Percentiles rank a stretch among this genome's conserved stretches.
Conservation (phyloP, 2,329 filamentous ascomycete species). For the Colletotrichum cereale region DNA sequence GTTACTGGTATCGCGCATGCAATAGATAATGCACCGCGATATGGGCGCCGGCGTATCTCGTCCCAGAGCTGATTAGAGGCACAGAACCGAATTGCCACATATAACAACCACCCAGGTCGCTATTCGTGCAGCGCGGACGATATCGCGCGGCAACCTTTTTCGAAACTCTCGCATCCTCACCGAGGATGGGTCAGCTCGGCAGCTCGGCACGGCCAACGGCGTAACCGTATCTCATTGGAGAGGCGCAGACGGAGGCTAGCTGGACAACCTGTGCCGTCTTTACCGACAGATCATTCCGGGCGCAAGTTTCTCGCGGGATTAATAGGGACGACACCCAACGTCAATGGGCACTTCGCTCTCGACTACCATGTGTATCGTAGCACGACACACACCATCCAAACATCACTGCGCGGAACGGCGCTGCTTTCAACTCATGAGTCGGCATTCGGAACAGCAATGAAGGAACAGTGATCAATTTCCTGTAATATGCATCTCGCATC, state of each 20-base stretch:
- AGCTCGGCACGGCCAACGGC: constrained; percentile 28
- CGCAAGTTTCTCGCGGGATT: not conserved
- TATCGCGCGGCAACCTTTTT: constrained; percentile 14
- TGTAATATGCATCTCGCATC: constrained; percentile 20
- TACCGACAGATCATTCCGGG: not conserved
- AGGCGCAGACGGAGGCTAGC: constrained; percentile 1
- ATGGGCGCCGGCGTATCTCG: constrained; percentile 7
- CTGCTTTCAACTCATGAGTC: not conserved
- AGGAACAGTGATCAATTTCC: constrained; percentile 10
- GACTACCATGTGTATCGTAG: not conserved
- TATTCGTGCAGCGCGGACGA: not conserved
- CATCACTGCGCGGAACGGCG: not conserved
- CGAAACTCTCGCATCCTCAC: not conserved
- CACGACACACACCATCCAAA: not conserved
- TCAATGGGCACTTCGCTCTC: not conserved
- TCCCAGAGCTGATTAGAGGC: constrained; percentile 10
- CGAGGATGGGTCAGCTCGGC: constrained; percentile 17
- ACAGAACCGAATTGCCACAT: not conserved
- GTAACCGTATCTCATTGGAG: not conserved
- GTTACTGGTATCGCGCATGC: constrained; percentile 31
- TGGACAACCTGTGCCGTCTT: constrained; percentile 17
- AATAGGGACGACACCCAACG: not conserved
- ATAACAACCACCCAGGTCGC: constrained; percentile 2
- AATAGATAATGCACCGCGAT: constrained; percentile 39
- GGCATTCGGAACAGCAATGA: constrained; percentile 14